Evolutionary conservation across 2,329 filamentous ascomycete genomes (phyloP), one percentile per base, ranked within the genome.

Genomic region (Ambrosiella beaveri): DNA sequence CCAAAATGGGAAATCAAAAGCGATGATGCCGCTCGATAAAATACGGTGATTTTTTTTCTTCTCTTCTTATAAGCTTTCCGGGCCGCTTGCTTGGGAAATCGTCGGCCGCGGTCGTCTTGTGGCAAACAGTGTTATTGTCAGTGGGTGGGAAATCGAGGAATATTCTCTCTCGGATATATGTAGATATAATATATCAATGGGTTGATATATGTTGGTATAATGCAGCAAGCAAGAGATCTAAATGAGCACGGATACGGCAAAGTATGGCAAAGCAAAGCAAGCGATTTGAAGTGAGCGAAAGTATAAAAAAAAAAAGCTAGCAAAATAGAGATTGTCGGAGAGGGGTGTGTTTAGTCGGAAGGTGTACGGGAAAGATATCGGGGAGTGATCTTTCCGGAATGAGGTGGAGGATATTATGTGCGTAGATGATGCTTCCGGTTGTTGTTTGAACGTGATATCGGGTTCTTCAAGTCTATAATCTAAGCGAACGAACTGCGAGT

Each of bases 201-300:
- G 3, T 44, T 40, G 39, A 37, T 27, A 54, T 54, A 54, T 54
- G 41, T 54, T 37, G 27, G 3, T 27, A 4, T 27, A 27, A 27
- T 27, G 27, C 27, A 4, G 27, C 27, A 27, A 27, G 27, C 27
- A 15, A 54, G 37, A 41, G 15, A 8, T 54, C 27, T 37, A 19
- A 41, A 41, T 3, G 27, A 53, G 51, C 51, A 53, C 52, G 27
- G 39, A 38, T 27, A 54, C 15, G 52, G 52, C 52, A 54, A 54
- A 13, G 52, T 44, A 54, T 11, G 38, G 52, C 47, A 51, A 51
- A 51, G 47, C 27, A 51, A 51, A 51, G 15, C 47, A 37, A 51
- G 47, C 7, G 47, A 51, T 19, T 3, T 51, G 15, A 51, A 51
- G 47, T 19, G 27, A 51, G 47, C 4, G 27, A 15, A 51, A 19